Base-by-base conservation (phyloP, 768 basidiomycete species). In the Exidia glandulosa region DNA sequence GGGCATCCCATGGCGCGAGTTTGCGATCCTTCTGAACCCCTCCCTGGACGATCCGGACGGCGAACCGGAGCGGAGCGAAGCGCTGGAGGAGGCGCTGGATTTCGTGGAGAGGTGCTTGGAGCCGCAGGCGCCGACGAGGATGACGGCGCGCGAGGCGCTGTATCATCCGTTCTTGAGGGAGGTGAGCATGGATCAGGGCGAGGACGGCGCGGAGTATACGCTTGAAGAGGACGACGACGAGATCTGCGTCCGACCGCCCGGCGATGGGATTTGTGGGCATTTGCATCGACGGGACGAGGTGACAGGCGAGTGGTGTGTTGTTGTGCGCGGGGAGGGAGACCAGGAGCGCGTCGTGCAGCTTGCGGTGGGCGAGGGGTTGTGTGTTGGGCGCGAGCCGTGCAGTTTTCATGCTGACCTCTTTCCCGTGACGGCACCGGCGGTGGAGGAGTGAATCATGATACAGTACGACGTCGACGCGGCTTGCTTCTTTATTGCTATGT, bases 11-110 rank as follows among this genome's bases (percentile, higher is more conserved):
- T 89, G 95, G 84, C 74, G 76, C 32, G 79, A 84, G 23, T 85
- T 97, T 62, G 85, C 95, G 57, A 80, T 84, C 66, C 79, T 73
- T 55, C 83, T 88, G 60, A 95, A 96, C 65, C 93, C 91, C 4
- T 76, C 79, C 25, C 71, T 90, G 71, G 60, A 52, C 10, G 19
- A 34, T 2, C 61, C 63, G 37, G 58, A 60, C 4, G 41, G 23
- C 30, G 47, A 59, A 32, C 61, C 69, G 63, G 67, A 70, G 67
- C 14, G 81, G 86, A 62, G 73, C 73, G 37, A 69, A 19, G 83
- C 87, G 33, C 73, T 94, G 56, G 83, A 81, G 59, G 64, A 74
- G 31, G 91, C 87, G 1, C 77, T 97, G 47, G 85, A 87, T 66
- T 78, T 99, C 13, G 79, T 94, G 34, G 84, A 86, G 61, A 72